These are phyloP conservation scores for Ramalina intermedia DNA, from an alignment of 495 filamentous ascomycete species.

Conservation along the genomic window DNA sequence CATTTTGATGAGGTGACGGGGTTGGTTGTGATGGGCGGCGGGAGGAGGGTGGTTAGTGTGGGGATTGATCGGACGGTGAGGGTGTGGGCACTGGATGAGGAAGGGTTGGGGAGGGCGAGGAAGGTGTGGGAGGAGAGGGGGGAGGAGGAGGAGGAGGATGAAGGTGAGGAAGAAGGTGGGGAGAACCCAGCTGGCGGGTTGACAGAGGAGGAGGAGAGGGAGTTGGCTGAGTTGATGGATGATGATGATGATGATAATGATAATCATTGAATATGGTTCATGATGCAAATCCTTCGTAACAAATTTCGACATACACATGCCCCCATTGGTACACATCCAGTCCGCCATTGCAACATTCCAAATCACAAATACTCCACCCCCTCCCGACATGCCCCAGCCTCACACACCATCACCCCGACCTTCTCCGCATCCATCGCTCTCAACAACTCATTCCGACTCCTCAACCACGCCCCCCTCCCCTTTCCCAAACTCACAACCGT, in stretches of 20 bases:
- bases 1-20: slow-evolving; percentile 91
- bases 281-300: not conserved
- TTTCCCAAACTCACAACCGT: slow-evolving; percentile 37
- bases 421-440: slow-evolving; percentile 31
- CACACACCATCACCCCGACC: slow-evolving; percentile 35
- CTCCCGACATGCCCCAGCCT: slow-evolving; percentile 31
- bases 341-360: not conserved
- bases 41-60: slow-evolving; percentile 51
- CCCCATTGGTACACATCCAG: not conserved
- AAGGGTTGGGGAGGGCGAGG: slow-evolving; percentile 47
- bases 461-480: slow-evolving; percentile 37
- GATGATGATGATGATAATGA: slow-evolving; percentile 2
- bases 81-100: slow-evolving; percentile 55
- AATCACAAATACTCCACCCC: slow-evolving; percentile 16
- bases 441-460: slow-evolving; percentile 31
- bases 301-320: not conserved
- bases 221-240: slow-evolving; percentile 16
- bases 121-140: slow-evolving; percentile 31
- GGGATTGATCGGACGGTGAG: slow-evolving; percentile 81
- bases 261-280: not conserved
- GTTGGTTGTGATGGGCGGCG: slow-evolving; percentile 40
- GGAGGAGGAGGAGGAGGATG: slow-evolving; percentile 18
- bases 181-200: not conserved
- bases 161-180: slow-evolving; percentile 6
- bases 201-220: slow-evolving; percentile 15